A percentile compares a stretch with the other conserved stretches of the same genome.
These are phyloP conservation scores for Pseudocercospora vitis DNA, from an alignment of 2,329 filamentous ascomycete species.

Conservation along the genomic window DNA sequence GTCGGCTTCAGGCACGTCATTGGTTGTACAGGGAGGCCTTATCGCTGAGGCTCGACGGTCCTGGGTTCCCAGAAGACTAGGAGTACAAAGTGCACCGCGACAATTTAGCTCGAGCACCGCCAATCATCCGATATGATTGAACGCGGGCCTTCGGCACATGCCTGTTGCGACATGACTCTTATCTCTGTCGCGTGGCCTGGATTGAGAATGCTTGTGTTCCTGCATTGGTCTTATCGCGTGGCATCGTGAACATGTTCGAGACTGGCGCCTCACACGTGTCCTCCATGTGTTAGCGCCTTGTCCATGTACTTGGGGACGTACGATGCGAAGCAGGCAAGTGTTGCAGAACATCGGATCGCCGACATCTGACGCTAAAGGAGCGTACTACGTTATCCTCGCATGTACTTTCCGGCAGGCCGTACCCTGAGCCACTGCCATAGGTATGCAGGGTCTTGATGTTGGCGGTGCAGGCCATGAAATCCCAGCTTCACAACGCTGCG, in stretches of 20 bases:
- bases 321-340: not conserved
- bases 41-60: conserved; percentile 9
- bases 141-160: conserved; percentile 2
- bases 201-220: conserved; percentile 5
- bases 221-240: conserved; percentile 10
- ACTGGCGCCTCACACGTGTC: not conserved
- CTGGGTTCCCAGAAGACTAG: conserved; percentile 9
- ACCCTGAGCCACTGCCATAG: too few species aligned
- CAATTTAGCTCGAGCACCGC: not conserved
- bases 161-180: conserved; percentile 3
- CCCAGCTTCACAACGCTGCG: too few species aligned
- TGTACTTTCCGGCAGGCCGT: too few species aligned
- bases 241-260: conserved; percentile 8
- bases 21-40: conserved; percentile 17
- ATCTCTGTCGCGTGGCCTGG: conserved; percentile 17
- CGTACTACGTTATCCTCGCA: too few species aligned
- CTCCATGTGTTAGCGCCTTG: not conserved
- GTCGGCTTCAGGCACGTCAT: conserved; percentile 13
- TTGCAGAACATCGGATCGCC: not conserved
- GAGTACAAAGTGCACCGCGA: conserved; percentile 2
- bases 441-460: too few species aligned
- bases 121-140: not conserved
- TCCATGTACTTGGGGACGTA: not conserved
- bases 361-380: too few species aligned
- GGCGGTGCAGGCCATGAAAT: too few species aligned